Base-by-base conservation (phyloP, 768 basidiomycete species). In the Terana coerulea region DNA sequence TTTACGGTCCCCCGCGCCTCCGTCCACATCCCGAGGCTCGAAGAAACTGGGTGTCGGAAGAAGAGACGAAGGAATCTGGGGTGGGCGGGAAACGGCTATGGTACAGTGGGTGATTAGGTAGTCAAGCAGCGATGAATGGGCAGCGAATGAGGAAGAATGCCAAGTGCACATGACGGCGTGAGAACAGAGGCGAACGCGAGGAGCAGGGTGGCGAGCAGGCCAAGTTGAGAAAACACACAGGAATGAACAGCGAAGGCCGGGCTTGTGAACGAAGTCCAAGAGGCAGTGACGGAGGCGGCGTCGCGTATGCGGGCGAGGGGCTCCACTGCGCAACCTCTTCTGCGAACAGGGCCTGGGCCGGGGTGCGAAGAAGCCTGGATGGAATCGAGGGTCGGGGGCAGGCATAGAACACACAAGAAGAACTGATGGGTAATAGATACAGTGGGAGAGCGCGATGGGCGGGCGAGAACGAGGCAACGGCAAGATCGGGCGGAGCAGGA, bases 371-470 rank as follows among this genome's bases (percentile, higher is more conserved):
- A 22, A 22, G 31, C 7, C 29, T 46, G 45, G 30, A 34, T n/a
- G 45, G 45, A 46, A 46, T 3, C 45, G 14, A 30, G 21, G 45
- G 28, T 17, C 45, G 45, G 45, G n/a, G n/a, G n/a, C n/a, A 46
- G 30, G 30, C 30, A 19, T 19, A 22, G 45, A 30, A 22, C 34
- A 46, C 12, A 17, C 45, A 46, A 46, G 45, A 46, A 3, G 31
- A 34, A 14, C 15, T 19, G 31, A 46, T 46, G 45, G 21, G 17
- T 29, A 34, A 46, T 33, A 34, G 29, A 33, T 46, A 46, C 28
- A 17, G 17, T 46, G 45, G n/a, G n/a, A n/a, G n/a, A n/a, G n/a
- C n/a, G n/a, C n/a, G n/a, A n/a, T n/a, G n/a, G n/a, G n/a, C n/a
- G 15, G 22, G 30, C 30, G 45, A 46, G 11, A 22, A 21, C 28